Evolutionary conservation across 1,139 yeast species (phyloP), one percentile per base, ranked within the genome.

Genomic region (Geotrichum klebahnii): DNA sequence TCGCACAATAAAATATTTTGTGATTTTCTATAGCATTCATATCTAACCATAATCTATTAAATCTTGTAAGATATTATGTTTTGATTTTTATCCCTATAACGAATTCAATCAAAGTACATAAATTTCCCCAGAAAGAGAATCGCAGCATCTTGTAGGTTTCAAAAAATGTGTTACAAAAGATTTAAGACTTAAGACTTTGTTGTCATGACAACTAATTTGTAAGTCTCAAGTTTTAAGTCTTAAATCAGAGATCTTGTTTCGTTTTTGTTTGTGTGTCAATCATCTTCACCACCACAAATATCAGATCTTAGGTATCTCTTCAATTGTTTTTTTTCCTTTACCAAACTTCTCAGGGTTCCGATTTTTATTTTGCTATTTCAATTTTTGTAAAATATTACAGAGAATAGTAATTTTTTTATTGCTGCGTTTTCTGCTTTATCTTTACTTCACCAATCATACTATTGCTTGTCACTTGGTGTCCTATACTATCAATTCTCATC

Each of bases 1-100:
- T 84, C 16, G 22, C 26, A 8, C 44, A 40, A 10, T 31, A 31
- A 24, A 17, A 6, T 8, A 16, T 20, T 36, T 22, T n/a, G n/a
- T 9, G n/a, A 36, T 36, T 8, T 3, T 12, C 33, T 23, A 38
- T 24, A 38, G 16, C 26, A 20, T 17, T 14, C 14, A 17, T 3
- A 14, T 6, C 23, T 35, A 17, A 23, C 26, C 9, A n/a, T n/a
- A n/a, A n/a, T n/a, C n/a, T n/a, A n/a, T n/a, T n/a, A n/a, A n/a
- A n/a, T n/a, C n/a, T n/a, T n/a, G n/a, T n/a, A n/a, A n/a, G n/a
- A n/a, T 5, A 4, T 17, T n/a, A 34, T 8, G 20, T 8, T 34
- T 34, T 6, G 10, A 28, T 28, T 28, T 8, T 8, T 12, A 28
- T 28, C 10, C 31, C 31, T 28, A n/a, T n/a, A n/a, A n/a, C n/a